A percentile compares a stretch with the other conserved stretches of the same genome.
Conservation (phyloP, 2,329 filamentous ascomycete genomes). For the Penicillium sp. region DNA sequence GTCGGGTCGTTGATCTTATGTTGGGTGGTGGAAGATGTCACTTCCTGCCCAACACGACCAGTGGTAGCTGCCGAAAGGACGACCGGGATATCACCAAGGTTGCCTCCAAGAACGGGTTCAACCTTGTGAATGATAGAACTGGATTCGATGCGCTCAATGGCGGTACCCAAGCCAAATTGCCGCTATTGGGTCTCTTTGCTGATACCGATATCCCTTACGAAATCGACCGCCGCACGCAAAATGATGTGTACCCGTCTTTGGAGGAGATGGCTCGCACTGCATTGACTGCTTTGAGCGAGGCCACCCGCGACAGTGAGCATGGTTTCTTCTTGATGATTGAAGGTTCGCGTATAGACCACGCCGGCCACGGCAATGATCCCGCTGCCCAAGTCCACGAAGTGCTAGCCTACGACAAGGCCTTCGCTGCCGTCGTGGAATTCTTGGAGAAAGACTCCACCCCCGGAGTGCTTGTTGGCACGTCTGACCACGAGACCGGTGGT, state of each 20-base stretch:
- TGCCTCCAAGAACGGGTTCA: conserved; percentile 78
- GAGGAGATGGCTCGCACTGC: conserved; percentile 89
- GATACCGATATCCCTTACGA: conserved; percentile 84
- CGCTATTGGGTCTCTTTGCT: conserved; percentile 84
- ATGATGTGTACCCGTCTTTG: conserved; percentile 80
- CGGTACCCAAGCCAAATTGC: conserved; percentile 70
- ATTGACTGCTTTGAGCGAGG: conserved; percentile 73
- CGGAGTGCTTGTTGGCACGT: conserved; percentile 82
- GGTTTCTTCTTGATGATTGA: conserved; percentile 99
- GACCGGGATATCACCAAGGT: conserved; percentile 71
- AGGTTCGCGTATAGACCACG: conserved; percentile 93
- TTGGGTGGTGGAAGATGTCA: conserved; percentile 91
- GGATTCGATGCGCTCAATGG: conserved; percentile 73
- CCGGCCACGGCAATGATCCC: conserved; percentile 81
- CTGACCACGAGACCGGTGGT: conserved; percentile 95
- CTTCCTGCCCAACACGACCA: conserved; percentile 79
- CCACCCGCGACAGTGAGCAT: conserved; percentile 79
- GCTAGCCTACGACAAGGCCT: conserved; percentile 88
- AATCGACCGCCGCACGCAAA: conserved; percentile 78
- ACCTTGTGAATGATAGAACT: conserved; percentile 69
- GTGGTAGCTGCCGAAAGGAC: conserved; percentile 80
- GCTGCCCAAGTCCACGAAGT: conserved; percentile 88
- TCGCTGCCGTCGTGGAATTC: conserved; percentile 81
- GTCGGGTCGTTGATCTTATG: conserved; percentile 86
- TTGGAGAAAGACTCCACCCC: conserved; percentile 69